Base-by-base conservation (phyloP, 768 basidiomycete species). In the Suillus bovinus region DNA sequence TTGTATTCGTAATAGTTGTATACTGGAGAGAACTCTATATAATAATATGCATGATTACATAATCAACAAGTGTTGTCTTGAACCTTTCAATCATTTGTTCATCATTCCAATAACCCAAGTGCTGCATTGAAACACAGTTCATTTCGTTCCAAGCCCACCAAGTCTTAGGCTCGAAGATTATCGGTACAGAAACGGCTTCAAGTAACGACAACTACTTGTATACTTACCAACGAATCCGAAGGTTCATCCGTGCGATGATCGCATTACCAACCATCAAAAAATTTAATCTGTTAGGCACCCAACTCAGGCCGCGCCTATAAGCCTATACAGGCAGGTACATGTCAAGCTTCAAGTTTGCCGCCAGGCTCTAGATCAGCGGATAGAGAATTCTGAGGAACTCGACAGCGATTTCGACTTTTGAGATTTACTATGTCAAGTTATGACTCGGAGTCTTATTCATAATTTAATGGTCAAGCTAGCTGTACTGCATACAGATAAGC, bases 181-280 rank as follows among this genome's bases (percentile, higher is more conserved):
- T 17, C 22, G 16, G 34, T 2, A 36, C 10, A 38, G 54, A 27
- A 24, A n/a, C n/a, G n/a, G n/a, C 22, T 5, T 39, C 17, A 56
- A 55, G 16, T 2, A 9, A 39, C 17, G 24, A 27, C 24, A 56
- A 27, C 55, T 24, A 20, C 16, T 53, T 34, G n/a, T 50, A 31
- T n/a, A 38, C 17, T 38, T 9, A 7, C 54, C 54, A 38, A 39
- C 10, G 54, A 24, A 38, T 38, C 54, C 36, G 24, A 56, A 17
- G 24, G 36, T 16, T 38, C 16, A 16, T 24, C 34, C 34, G 10
- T 55, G 54, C 55, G 55, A 39, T 38, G 24, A 56, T 56, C 55
- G 55, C 22, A 53, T 22, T 55, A 22, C 27, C 27, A 29, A 39
- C 27, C 55, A 36, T 56, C 55, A 27, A n/a, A n/a, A n/a, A 56